Evolutionary conservation across 139 green algal genomes (phyloP).

Genomic region (Yamagishiella unicocca): DNA sequence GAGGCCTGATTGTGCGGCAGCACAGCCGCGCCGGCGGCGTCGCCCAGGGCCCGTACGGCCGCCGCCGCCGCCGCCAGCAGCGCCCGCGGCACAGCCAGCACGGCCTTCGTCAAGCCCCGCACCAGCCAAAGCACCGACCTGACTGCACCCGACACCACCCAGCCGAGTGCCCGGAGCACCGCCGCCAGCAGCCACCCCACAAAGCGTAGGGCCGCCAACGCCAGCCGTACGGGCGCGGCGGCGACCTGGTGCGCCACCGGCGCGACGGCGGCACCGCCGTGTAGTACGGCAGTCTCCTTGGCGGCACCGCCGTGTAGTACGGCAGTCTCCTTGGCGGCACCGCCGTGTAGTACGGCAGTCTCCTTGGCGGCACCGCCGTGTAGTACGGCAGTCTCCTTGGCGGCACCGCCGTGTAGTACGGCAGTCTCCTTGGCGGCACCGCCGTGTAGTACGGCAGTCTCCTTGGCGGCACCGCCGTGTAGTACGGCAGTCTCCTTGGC

Average conservation of each 20-base stretch:
- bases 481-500: too few species aligned
- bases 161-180: neutral
- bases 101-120: too few species aligned
- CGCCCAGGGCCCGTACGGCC: constrained; percentile 6
- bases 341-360: too few species aligned
- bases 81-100: neutral
- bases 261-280: neutral
- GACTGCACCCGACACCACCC: neutral
- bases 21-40: constrained; percentile 30
- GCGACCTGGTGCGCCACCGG: neutral
- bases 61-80: neutral
- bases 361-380: too few species aligned
- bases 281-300: too few species aligned
- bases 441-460: too few species aligned
- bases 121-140: neutral
- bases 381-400: too few species aligned
- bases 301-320: too few species aligned
- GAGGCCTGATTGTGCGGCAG: constrained; percentile 2
- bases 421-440: too few species aligned
- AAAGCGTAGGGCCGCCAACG: neutral
- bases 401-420: too few species aligned
- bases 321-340: too few species aligned
- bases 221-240: neutral
- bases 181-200: neutral
- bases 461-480: too few species aligned